These are phyloP conservation scores for Backusella tarrabulga DNA, from an alignment of 192 early-diverging fungal genomes.

Conservation along the genomic window DNA sequence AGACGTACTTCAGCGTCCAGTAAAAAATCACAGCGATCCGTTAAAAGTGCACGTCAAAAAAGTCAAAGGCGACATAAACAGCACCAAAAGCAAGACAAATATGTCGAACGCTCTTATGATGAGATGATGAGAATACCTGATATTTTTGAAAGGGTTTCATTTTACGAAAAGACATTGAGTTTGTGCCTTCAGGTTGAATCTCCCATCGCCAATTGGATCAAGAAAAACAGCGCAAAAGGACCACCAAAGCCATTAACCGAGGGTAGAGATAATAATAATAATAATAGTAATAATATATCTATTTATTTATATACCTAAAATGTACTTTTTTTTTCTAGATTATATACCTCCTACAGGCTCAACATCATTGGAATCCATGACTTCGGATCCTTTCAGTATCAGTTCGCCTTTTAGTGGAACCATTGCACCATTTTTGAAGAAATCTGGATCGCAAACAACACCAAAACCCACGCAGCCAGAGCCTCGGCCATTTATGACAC, in stretches of 20 bases:
- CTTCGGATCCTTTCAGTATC: neutral
- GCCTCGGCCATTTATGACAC: neutral
- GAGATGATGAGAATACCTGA: conserved; percentile 32
- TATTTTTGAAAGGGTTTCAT: conserved; percentile 20
- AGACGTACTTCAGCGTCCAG: conserved; percentile 13
- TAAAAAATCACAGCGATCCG: conserved; percentile 8
- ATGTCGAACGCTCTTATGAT: conserved; percentile 19
- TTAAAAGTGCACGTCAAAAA: neutral
- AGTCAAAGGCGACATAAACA: neutral
- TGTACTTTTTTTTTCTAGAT: neutral
- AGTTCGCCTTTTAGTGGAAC: conserved; percentile 18
- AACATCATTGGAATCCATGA: neutral
- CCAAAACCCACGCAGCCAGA: neutral
- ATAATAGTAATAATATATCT: neutral
- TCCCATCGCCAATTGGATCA: conserved; percentile 11
- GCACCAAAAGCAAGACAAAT: neutral
- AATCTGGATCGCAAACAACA: neutral
- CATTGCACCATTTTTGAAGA: conserved; percentile 16
- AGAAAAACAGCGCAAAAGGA: conserved; percentile 8
- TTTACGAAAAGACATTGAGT: conserved; percentile 27
- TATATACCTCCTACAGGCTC: neutral
- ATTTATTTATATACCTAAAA: neutral
- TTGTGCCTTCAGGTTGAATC: conserved; percentile 20
- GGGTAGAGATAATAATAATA: conserved; percentile 10
- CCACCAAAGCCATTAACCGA: neutral